These are phyloP conservation scores for Mycena latifolia DNA, from an alignment of 768 basidiomycete genomes.

Conservation along the genomic window DNA sequence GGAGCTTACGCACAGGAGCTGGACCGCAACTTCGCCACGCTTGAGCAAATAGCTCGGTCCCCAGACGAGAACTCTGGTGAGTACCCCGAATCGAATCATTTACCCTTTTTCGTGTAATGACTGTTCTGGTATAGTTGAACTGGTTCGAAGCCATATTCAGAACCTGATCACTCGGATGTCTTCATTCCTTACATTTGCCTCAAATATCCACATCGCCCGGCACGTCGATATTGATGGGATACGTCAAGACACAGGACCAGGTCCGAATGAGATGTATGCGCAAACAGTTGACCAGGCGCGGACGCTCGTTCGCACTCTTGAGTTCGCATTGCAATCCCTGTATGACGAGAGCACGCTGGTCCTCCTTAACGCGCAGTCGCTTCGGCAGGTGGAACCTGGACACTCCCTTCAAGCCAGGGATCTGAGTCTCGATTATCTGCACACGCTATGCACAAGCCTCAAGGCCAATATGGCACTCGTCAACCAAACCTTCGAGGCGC, in stretches of 20 bases:
- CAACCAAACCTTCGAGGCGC: constrained; percentile 70
- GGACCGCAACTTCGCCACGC: constrained; percentile 61
- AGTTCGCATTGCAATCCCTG: constrained; percentile 76
- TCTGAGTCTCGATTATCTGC: constrained; percentile 58
- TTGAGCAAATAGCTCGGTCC: constrained; percentile 49
- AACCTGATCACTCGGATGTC: constrained; percentile 68
- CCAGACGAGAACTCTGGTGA: constrained; percentile 53
- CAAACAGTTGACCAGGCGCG: constrained; percentile 80
- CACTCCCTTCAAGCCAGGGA: constrained; percentile 47
- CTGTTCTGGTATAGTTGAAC: constrained; percentile 48
- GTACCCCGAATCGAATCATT: constrained; percentile 26
- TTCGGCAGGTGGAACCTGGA: constrained; percentile 53
- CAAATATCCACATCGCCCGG: constrained; percentile 82
- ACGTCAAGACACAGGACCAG: constrained; percentile 58
- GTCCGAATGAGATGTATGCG: constrained; percentile 65
- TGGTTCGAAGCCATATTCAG: constrained; percentile 58
- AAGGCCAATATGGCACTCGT: constrained; percentile 68
- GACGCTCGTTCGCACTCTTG: constrained; percentile 74
- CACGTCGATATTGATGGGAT: constrained; percentile 88
- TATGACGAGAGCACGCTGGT: constrained; percentile 79
- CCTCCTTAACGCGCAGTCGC: constrained; percentile 68
- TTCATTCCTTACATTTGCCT: constrained; percentile 67
- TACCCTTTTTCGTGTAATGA: constrained; percentile 9
- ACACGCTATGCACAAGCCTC: constrained; percentile 63
- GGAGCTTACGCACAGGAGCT: constrained; percentile 59